These are phyloP conservation scores for Termitomyces sp. DNA, from an alignment of 768 basidiomycete genomes.

Conservation along the genomic window DNA sequence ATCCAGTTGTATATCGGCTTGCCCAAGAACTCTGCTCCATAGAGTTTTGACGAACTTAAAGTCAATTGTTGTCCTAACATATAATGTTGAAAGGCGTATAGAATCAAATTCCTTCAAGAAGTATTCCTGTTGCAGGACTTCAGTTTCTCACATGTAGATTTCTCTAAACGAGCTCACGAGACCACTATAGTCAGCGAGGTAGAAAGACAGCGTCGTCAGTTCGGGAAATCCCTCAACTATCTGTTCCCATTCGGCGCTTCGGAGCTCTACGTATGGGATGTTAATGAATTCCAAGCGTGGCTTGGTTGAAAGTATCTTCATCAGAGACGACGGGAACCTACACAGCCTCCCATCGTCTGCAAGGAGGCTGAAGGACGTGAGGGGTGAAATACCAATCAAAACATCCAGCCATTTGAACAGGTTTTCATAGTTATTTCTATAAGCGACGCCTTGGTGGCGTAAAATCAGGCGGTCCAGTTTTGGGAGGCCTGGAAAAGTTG, in stretches of 20 bases:
- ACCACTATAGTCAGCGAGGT: not conserved
- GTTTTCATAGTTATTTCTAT: not conserved
- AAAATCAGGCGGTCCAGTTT: not conserved
- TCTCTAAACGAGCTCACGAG: not conserved
- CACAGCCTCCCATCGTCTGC: not conserved
- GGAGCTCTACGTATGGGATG: not conserved
- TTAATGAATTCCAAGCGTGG: not conserved
- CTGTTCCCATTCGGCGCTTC: not conserved
- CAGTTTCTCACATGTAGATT: not conserved
- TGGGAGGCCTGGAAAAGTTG: not conserved
- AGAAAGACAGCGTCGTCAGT: not conserved
- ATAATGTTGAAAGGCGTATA: not conserved
- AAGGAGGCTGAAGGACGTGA: conserved; percentile 1
- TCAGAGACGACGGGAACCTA: not conserved
- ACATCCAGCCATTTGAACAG: not conserved
- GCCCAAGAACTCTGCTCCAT: not conserved
- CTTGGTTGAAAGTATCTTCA: not conserved
- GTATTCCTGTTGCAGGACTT: not conserved
- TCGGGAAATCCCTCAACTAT: not conserved
- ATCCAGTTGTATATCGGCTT: not conserved
- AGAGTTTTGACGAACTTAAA: not conserved
- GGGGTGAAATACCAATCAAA: not conserved
- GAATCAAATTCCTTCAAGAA: not conserved
- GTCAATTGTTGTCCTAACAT: not conserved
- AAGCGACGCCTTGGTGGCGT: not conserved